Percentiles rank a stretch among this genome's conserved stretches.
Conservation (phyloP, 2,329 filamentous ascomycete genomes). For the Cladobotryum protrusum region DNA sequence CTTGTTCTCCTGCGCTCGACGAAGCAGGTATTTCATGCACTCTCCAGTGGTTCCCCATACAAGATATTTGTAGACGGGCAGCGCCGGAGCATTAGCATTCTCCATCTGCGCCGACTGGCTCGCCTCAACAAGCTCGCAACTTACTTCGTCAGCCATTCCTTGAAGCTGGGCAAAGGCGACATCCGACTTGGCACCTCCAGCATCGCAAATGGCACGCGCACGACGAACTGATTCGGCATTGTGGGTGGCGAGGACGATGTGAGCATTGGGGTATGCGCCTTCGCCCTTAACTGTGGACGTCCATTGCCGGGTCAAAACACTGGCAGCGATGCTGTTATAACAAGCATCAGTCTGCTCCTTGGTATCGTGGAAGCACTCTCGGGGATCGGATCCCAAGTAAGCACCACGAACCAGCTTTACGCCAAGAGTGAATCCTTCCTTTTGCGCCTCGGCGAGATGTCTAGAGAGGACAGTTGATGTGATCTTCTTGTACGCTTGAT, state of each 20-base stretch:
- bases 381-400: constrained; percentile 64
- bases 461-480: constrained; percentile 49
- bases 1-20: constrained; percentile 60
- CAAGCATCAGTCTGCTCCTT: constrained; percentile 64
- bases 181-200: constrained; percentile 33
- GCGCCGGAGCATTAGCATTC: constrained; percentile 20
- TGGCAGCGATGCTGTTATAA: constrained; percentile 66
- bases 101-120: constrained; percentile 23
- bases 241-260: constrained; percentile 74
- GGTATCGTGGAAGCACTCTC: constrained; percentile 64
- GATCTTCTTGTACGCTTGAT: constrained; percentile 69
- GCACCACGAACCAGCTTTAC: constrained; percentile 72
- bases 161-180: constrained; percentile 63
- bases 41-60: constrained; percentile 68
- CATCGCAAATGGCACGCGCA: constrained; percentile 46
- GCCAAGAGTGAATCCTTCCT: constrained; percentile 60
- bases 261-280: constrained; percentile 48
- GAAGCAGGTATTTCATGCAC: constrained; percentile 77
- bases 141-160: constrained; percentile 94
- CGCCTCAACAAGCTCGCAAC: constrained; percentile 50
- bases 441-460: constrained; percentile 54
- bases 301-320: constrained; percentile 55
- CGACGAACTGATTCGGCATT: constrained; percentile 65
- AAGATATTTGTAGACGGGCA: constrained; percentile 65
- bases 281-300: constrained; percentile 28